Percentiles rank a stretch among this genome's conserved stretches.
These are phyloP conservation scores for Omphalotus olearius DNA, from an alignment of 1,284 basidiomycete species.

Conservation along the genomic window DNA sequence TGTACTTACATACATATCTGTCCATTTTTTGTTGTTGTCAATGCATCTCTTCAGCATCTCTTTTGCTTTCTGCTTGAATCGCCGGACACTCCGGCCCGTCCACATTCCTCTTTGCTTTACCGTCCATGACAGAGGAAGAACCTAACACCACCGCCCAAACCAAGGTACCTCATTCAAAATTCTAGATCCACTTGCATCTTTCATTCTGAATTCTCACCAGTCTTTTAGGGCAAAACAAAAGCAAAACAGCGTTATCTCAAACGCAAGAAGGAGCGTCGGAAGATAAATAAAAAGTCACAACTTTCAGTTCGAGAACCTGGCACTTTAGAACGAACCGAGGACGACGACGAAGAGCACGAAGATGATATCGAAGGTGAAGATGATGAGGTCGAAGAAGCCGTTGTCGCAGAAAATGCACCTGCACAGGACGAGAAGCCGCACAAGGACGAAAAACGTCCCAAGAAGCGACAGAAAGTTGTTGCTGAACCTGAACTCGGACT, in stretches of 20 bases:
- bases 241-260: constrained; percentile 64
- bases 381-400: constrained; percentile 3
- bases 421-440: neutral
- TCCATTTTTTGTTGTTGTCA: neutral
- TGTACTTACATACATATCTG: neutral
- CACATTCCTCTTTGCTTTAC: too few species aligned
- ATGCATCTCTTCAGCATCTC: too few species aligned
- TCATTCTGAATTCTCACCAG: neutral
- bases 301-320: constrained; percentile 8
- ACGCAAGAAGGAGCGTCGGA: constrained; percentile 60
- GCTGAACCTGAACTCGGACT: constrained; percentile 16
- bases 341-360: constrained; percentile 12
- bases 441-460: constrained; percentile 30
- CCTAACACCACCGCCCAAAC: too few species aligned
- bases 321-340: constrained; percentile 16
- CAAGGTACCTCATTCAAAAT: too few species aligned
- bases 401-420: constrained; percentile 17
- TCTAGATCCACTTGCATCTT: too few species aligned
- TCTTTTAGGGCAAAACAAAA: constrained; percentile 41
- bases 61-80: too few species aligned
- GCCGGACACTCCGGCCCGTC: too few species aligned
- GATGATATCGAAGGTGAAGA: constrained; percentile 15
- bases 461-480: constrained; percentile 36
- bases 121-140: too few species aligned
- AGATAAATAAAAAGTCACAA: constrained; percentile 41